Percentiles rank a stretch among this genome's conserved stretches.
Evolutionary conservation across 2,329 filamentous ascomycete genomes (phyloP).

Genomic region (Lasiodiplodia citricola): DNA sequence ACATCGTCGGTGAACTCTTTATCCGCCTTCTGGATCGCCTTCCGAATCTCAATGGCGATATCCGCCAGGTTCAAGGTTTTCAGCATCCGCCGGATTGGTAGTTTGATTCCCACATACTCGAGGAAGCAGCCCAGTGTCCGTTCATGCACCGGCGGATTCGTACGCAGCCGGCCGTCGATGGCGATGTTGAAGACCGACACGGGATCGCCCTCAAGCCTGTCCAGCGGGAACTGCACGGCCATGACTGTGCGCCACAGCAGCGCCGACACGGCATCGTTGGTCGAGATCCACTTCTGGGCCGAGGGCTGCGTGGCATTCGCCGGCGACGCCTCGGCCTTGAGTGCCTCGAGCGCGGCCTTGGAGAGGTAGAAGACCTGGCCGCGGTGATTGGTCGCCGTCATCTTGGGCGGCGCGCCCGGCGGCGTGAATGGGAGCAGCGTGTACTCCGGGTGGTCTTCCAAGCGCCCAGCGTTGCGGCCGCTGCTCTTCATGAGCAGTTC

Average conservation of each 20-base stretch:
- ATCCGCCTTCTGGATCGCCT: background rate
- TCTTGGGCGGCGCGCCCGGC: background rate
- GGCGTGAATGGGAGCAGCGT: background rate
- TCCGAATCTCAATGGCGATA: background rate
- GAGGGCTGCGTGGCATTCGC: background rate
- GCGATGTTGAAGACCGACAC: background rate
- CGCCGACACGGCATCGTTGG: conserved; percentile 1
- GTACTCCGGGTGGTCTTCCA: conserved; percentile 17
- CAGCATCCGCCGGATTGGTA: background rate
- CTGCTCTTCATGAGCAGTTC: background rate
- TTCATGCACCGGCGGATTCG: background rate
- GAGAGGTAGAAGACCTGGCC: conserved; percentile 19
- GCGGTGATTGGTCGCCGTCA: background rate
- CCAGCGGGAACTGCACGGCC: conserved; percentile 3
- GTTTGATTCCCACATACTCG: background rate
- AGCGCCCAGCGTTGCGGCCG: background rate
- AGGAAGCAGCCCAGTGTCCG: conserved; percentile 16
- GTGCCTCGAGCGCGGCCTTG: background rate
- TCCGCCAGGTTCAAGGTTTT: background rate
- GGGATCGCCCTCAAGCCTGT: background rate
- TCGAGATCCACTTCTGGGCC: background rate
- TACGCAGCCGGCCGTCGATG: background rate
- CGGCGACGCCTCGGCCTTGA: background rate
- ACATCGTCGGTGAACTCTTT: background rate
- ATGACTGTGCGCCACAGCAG: conserved; percentile 19